Base-by-base conservation (phyloP, 495 filamentous ascomycete species). In the Hypoxylon subgilvum region DNA sequence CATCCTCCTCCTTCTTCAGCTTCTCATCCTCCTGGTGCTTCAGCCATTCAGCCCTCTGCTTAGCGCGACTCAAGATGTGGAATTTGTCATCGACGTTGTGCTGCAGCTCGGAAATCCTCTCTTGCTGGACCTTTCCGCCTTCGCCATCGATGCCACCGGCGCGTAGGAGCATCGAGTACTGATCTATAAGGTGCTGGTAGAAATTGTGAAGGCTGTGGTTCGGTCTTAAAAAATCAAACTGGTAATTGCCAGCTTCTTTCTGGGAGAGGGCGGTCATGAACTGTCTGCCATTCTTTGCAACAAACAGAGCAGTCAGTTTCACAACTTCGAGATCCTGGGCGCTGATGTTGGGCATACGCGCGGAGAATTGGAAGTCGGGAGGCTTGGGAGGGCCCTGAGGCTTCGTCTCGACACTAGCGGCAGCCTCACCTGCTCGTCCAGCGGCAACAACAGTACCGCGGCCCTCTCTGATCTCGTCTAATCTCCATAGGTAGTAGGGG, bases 201-300 rank as follows among this genome's bases (percentile, higher is more conserved):
- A 91, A 97, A 70, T 94, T 91, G 74, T 96, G 90, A 43, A 96
- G 85, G 68, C 86, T 93, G 79, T 98, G 95, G 64, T 96, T 92
- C 35, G 94, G 93, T 45, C 93, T 86, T 18, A 98, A 79, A 70
- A 98, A 98, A 74, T 97, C 92, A 71, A 97, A 98, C 70, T 98
- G 95, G 67, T 83, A 93, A 72, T 98, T 97, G 55, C 90, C 78
- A 10, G 90, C 80, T 77, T 98, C 94, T 48, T 90, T 83, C 69
- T 96, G 92, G 6, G 86, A 87, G 45, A 98, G 77, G 23, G 86
- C 82, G 3, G 91, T 97, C 84, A 96, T 88, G 72, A 91, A 98
- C 16, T 85, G 84, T 56, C 92, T 86, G 4, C 94, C 95, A 71
- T 93, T 89, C 71, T 89, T 91, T 35, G 95, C 94, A 56, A 91